Base-by-base conservation (phyloP, 352 stramenopile genomes). In the Phytophthora meadii region DNA sequence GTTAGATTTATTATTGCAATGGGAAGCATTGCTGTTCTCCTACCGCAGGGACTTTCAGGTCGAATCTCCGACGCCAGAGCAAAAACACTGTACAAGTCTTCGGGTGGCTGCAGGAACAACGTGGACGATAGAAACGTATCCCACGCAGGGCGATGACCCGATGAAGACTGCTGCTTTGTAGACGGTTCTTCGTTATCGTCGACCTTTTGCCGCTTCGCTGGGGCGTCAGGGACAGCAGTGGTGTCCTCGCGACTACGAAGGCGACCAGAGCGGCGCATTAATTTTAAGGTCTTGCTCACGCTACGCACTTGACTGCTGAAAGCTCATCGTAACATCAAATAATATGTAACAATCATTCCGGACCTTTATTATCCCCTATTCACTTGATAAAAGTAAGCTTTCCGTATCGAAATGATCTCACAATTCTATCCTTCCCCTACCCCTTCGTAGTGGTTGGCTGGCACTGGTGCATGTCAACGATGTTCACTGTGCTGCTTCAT, bases 1-100 rank as follows among this genome's bases (percentile, higher is more conserved):
- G 34, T 53, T 51, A 75, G 22, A 22, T 40, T 5, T 61, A 36
- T 60, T 39, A 1, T 49, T 37, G n/a, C 30, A 42, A 32, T 4
- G 8, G 4, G 59, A 15, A 19, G 10, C 1, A 36, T 36, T 36
- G 30, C 9, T n/a, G 19, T 12, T 12, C 37, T 12, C 55, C 34
- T 28, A 91, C 82, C 70, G 2, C 72, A 68, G 0, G 82, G 80
- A 14, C 41, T 34, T 0, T 76, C 62, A 0, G 65, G 68, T 28
- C 39, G 53, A 46, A 91, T 14, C 17, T 70, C 44, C 7, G 14
- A 6, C 19, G 80, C 82, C 51, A 91, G 42, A 30, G 74, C 67
- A 50, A 80, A 86, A 8, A 91, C 19, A 34, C 74, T 64, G 48
- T 71, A 89, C 22, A 91, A 65, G n/a, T 89, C 80, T 7, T 27